Evolutionary conservation across 2,329 filamentous ascomycete genomes (phyloP), one percentile per base, ranked within the genome.

Genomic region (Fusarium sp.): DNA sequence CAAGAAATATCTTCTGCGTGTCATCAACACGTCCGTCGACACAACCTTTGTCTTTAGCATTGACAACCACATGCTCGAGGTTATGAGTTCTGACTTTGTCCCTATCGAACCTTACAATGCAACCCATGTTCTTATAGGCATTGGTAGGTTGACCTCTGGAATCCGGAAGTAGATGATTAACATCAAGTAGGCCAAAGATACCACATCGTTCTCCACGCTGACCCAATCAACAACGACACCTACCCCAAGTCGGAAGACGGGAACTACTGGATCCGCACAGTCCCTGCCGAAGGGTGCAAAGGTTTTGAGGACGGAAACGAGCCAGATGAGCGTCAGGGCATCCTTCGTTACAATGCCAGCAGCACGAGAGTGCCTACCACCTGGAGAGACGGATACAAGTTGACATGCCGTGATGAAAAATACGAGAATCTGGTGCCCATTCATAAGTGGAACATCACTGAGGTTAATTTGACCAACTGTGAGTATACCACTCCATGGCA

Each of bases 241-340:
- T 64, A 64, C 43, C 48, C 62, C 11, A 50, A 27, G 13, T 56
- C 48, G 50, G 27, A 18, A 3, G 37, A 57, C 8, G 62, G 62
- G 31, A 57, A 64, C 45, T 64, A 64, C 27, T 64, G 62, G 62
- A 64, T 64, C 20, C 62, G 62, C 27, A 64, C 62, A 22, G 62
- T 64, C 18, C 62, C 64, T 3, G 64, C 64, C 45, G 48, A 67
- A 13, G 45, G 45, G n/a, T 67, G 64, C 57, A 67, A 62, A 45
- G 64, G 64, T 10, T 67, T 67, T 29, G 64, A 67, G 35, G 10
- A 14, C n/a, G 64, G 64, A 24, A 67, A 67, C 20, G 64, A 67
- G 33, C 64, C 57, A 5, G 64, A 67, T 22, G 64, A 67, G 57
- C 64, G 64, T 18, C 64, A 67, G 24, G 64, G 64, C 24, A 67